phyloP scores from a whole-genome alignment of 164 flowering plant species.

The Vitis amurensis region DNA sequence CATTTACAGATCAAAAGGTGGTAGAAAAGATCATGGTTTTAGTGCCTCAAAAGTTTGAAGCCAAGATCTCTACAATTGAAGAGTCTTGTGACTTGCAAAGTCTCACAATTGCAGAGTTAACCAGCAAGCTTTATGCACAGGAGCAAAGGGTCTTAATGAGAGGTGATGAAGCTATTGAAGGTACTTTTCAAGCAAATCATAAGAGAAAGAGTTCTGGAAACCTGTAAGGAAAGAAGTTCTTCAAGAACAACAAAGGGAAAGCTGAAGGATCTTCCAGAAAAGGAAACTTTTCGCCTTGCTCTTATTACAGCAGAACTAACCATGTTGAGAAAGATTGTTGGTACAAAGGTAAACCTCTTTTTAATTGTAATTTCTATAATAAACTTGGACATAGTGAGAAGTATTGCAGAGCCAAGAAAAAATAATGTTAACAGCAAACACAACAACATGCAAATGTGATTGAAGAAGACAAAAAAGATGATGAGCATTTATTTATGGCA shows the following conservation, averaged over 20 bases:
- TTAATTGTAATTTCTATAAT: not conserved
- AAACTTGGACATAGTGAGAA: not conserved
- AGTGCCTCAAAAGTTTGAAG: no score
- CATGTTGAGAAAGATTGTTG: not conserved
- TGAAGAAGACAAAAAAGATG: not conserved
- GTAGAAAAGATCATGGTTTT: no score
- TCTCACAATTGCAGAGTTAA: not conserved
- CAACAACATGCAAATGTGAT: not conserved
- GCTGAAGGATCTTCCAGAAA: not conserved
- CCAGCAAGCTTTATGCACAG: not conserved
- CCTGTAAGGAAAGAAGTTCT: no score
- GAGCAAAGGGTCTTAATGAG: not conserved
- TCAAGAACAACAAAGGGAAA: not conserved
- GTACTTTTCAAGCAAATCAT: no score
- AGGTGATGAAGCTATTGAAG: no score
- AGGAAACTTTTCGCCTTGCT: not conserved
- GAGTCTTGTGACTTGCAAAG: no score
- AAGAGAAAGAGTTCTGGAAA: no score
- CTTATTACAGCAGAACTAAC: not conserved
- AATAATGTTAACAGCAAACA: no score
- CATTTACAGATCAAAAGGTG: no score
- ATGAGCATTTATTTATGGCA: no score
- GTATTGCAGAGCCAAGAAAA: not conserved
- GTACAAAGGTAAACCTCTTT: no score
- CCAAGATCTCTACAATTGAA: no score